phyloP scores from a whole-genome alignment of 208 protist species.

The Trypanosoma melophagium region DNA sequence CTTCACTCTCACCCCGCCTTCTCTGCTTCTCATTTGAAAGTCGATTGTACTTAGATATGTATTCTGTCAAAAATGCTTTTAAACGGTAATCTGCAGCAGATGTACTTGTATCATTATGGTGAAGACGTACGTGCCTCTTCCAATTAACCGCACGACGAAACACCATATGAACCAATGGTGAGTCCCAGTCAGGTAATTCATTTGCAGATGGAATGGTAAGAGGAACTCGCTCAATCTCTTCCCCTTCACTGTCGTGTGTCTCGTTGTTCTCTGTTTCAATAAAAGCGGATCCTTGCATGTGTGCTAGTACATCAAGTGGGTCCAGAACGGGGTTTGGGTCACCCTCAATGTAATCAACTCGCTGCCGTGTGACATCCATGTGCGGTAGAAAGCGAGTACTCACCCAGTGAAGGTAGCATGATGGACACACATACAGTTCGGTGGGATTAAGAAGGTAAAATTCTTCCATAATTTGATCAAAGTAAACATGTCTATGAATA shows the following conservation, averaged over 20 bases:
- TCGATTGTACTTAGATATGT: constrained; percentile 78
- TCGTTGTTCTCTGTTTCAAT: background rate
- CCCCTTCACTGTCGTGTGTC: constrained; percentile 11
- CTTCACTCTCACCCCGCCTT: constrained; percentile 2
- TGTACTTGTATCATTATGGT: constrained; percentile 43
- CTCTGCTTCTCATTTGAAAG: constrained; percentile 45
- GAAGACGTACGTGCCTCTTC: constrained; percentile 57
- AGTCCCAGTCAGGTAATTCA: constrained; percentile 30
- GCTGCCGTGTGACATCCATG: constrained; percentile 10
- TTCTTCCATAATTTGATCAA: constrained; percentile 86
- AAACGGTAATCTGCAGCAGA: constrained; percentile 65
- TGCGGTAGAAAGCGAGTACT: constrained; percentile 53
- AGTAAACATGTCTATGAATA: constrained; percentile 72
- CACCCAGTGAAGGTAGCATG: constrained; percentile 83
- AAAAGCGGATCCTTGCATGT: constrained; percentile 40
- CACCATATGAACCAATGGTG: constrained; percentile 52
- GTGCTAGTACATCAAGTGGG: constrained; percentile 66
- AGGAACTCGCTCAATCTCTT: constrained; percentile 5
- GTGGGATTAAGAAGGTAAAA: constrained; percentile 79
- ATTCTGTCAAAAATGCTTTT: constrained; percentile 68
- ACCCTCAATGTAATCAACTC: constrained; percentile 36
- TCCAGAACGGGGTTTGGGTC: constrained; percentile 53
- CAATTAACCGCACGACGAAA: constrained; percentile 64
- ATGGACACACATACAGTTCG: constrained; percentile 80
- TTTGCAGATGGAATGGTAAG: constrained; percentile 11